Conservation (phyloP, 2,329 filamentous ascomycete genomes). For the Metarhizium robertsii region DNA sequence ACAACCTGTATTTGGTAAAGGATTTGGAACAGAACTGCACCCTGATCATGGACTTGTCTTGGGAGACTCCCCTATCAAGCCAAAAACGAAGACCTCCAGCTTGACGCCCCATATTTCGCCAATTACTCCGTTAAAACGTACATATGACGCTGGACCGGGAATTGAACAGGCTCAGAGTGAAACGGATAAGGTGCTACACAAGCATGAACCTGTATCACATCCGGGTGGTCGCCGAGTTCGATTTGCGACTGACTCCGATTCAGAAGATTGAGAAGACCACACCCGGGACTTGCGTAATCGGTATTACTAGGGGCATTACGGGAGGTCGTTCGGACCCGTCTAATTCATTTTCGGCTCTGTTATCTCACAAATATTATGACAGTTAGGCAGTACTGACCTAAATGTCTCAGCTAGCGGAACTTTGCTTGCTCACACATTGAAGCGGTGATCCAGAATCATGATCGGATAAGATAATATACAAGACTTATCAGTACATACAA, state of each 20-base stretch:
- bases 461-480: no score
- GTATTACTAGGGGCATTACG: no score
- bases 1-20: constrained; percentile 42
- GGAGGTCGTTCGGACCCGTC: no score
- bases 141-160: constrained; percentile 9
- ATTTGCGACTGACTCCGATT: constrained; percentile 12
- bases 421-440: no score
- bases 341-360: no score
- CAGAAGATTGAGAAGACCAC: constrained; percentile 7
- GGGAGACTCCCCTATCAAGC: constrained; percentile 10
- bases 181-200: not conserved
- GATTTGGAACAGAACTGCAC: constrained; percentile 31
- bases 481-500: no score
- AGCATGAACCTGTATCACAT: constrained; percentile 12
- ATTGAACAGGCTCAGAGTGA: constrained; percentile 1
- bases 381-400: no score
- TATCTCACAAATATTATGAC: no score
- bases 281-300: not conserved
- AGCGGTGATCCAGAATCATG: no score
- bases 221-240: constrained; percentile 23
- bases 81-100: not conserved
- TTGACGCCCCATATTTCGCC: not conserved
- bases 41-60: constrained; percentile 37
- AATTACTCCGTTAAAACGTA: constrained; percentile 16
- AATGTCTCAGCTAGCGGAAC: no score